phyloP scores from a whole-genome alignment of 805 yeast genomes.

The Aciculoconidium aculeatum region DNA sequence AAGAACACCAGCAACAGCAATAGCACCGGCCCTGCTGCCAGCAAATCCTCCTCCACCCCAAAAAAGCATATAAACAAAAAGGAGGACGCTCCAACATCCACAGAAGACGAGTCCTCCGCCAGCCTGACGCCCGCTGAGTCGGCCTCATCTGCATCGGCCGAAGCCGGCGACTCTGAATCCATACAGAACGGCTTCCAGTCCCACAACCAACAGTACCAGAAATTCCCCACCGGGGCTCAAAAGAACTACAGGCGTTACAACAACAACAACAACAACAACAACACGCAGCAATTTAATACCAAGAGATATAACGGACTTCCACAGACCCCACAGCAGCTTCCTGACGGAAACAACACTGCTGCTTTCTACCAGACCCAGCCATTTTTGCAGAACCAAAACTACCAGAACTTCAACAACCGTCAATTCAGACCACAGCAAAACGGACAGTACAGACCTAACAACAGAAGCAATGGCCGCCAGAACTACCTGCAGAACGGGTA shows the following conservation, averaged over 20 bases:
- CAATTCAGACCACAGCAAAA: constrained; percentile 20
- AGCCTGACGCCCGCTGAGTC: constrained; percentile 1
- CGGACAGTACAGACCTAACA: constrained; percentile 16
- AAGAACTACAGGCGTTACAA: constrained; percentile 25
- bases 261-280: constrained; percentile 13
- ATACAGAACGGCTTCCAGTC: constrained; percentile 7
- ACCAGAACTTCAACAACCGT: constrained; percentile 22
- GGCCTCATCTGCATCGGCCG: constrained; percentile 3
- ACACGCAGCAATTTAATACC: constrained; percentile 13
- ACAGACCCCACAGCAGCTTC: constrained; percentile 3
- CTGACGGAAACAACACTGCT: constrained; percentile 11
- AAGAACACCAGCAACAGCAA: constrained; percentile 21
- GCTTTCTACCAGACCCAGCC: constrained; percentile 31
- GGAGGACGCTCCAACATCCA: constrained; percentile 6
- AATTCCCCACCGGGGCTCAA: constrained; percentile 12
- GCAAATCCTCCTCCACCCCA: constrained; percentile 3
- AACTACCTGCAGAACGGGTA: constrained; percentile 14
- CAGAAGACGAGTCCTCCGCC: constrained; percentile 4
- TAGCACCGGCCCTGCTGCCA: constrained; percentile 9
- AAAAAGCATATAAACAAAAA: constrained; percentile 7
- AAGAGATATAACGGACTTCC: constrained; percentile 15
- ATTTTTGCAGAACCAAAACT: constrained; percentile 18
- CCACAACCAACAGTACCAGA: constrained; percentile 11
- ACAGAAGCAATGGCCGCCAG: constrained; percentile 7
- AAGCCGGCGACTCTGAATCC: too few relatives aligned